These are phyloP conservation scores for Articulospora tetracladia DNA, from an alignment of 495 filamentous ascomycete species.

Conservation along the genomic window DNA sequence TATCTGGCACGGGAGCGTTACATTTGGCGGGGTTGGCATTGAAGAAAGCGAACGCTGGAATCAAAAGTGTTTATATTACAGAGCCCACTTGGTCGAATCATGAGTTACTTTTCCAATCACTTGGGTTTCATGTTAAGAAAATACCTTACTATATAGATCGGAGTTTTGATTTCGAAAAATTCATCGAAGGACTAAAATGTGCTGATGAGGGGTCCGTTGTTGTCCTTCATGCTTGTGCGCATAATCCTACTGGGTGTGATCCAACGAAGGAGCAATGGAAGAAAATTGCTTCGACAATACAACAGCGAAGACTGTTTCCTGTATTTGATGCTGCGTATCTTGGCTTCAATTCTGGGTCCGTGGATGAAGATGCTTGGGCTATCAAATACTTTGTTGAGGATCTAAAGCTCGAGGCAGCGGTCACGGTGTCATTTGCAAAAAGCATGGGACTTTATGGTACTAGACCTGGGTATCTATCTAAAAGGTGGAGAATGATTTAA, in stretches of 20 bases:
- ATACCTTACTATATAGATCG: slow-evolving; percentile 23
- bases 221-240: slow-evolving; percentile 50
- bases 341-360: slow-evolving; percentile 51
- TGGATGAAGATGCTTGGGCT: slow-evolving; percentile 50
- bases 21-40: slow-evolving; percentile 52
- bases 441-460: slow-evolving; percentile 48
- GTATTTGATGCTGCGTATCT: slow-evolving; percentile 56
- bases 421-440: slow-evolving; percentile 50
- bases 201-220: slow-evolving; percentile 41
- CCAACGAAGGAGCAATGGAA: slow-evolving; percentile 51
- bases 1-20: slow-evolving; percentile 57
- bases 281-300: slow-evolving; percentile 44
- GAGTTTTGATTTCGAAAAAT: slow-evolving; percentile 4
- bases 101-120: slow-evolving; percentile 43
- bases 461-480: slow-evolving; percentile 39
- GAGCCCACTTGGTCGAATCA: slow-evolving; percentile 44
- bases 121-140: slow-evolving; percentile 38
- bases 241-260: slow-evolving; percentile 54
- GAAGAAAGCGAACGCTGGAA: neutral
- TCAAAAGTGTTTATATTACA: neutral
- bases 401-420: slow-evolving; percentile 39
- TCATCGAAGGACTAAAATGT: slow-evolving; percentile 20
- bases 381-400: slow-evolving; percentile 41
- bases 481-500: neutral
- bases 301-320: slow-evolving; percentile 48